A percentile compares a stretch with the other conserved stretches of the same genome.
These are phyloP conservation scores for Vigna hirtella DNA, from an alignment of 306 rosid species.

Conservation along the genomic window DNA sequence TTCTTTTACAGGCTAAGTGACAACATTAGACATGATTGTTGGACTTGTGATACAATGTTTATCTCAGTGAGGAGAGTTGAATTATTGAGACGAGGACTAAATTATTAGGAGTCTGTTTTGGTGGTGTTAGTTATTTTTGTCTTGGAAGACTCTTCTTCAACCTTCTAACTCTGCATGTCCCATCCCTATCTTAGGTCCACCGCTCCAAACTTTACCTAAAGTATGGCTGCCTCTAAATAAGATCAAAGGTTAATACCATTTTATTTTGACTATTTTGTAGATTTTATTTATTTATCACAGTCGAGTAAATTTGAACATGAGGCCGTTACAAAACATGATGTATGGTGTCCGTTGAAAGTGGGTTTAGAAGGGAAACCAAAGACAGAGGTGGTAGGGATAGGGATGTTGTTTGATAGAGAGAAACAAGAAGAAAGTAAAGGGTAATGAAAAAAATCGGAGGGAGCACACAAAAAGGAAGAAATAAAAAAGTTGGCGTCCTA, in stretches of 20 bases:
- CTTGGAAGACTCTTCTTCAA: not conserved
- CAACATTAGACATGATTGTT: no score
- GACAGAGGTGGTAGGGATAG: not conserved
- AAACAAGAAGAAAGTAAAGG: not conserved
- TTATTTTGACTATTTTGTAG: not conserved
- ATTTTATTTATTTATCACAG: not conserved
- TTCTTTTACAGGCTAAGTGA: no score
- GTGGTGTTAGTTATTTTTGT: no score
- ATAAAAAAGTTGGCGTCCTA: slow-evolving; percentile 45
- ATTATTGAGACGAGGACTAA: no score
- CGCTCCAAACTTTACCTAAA: not conserved
- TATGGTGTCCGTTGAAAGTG: no score
- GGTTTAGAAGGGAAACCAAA: no score
- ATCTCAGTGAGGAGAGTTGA: no score
- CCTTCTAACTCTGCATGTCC: not conserved
- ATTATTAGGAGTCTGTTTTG: no score
- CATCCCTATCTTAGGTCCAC: not conserved
- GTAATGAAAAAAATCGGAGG: slow-evolving; percentile 6
- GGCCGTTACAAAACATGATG: no score
- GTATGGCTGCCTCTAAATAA: no score
- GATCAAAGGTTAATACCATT: no score
- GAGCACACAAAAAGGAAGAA: slow-evolving; percentile 30
- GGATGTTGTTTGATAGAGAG: slow-evolving; percentile 4
- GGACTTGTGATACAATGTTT: no score
- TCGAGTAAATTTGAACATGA: not conserved